phyloP scores from a whole-genome alignment of 140 eudicot genomes.

The Erigeron philadelphicus region DNA sequence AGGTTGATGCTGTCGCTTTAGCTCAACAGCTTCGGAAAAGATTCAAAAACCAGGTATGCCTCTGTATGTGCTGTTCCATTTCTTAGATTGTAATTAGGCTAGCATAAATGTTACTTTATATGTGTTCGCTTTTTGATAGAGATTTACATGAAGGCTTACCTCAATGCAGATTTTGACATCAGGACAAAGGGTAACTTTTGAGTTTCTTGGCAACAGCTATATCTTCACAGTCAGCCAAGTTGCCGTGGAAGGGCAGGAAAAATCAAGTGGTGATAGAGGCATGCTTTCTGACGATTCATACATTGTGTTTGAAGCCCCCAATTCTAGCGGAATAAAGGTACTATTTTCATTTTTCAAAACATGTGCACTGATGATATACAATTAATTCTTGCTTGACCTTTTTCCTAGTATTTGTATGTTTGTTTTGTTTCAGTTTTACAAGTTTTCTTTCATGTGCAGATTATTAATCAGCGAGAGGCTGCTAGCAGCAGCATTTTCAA shows the following conservation, averaged over 20 bases:
- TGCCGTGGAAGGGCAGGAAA: slow-evolving; percentile 60
- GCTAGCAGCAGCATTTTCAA: slow-evolving; percentile 87
- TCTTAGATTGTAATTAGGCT: not conserved
- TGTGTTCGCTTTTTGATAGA: slow-evolving; percentile 8
- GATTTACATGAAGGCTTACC: slow-evolving; percentile 20
- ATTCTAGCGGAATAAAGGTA: slow-evolving; percentile 86
- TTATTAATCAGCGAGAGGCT: slow-evolving; percentile 83
- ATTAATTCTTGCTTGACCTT: not conserved
- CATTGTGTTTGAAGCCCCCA: slow-evolving; percentile 77
- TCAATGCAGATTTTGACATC: slow-evolving; percentile 74
- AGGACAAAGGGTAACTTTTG: slow-evolving; percentile 88
- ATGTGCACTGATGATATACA: slow-evolving; percentile 6
- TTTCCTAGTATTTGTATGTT: not conserved
- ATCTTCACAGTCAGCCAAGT: slow-evolving; percentile 80
- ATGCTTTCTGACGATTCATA: slow-evolving; percentile 72
- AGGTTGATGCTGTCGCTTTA: slow-evolving; percentile 79
- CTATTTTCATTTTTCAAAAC: not conserved
- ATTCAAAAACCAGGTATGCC: slow-evolving; percentile 66
- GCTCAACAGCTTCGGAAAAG: slow-evolving; percentile 60
- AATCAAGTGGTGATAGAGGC: slow-evolving; percentile 72
- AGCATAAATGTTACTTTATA: not conserved
- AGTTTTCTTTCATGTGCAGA: slow-evolving; percentile 37
- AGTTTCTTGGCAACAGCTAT: slow-evolving; percentile 67
- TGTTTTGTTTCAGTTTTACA: slow-evolving; percentile 2
- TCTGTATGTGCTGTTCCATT: not conserved